These are phyloP conservation scores for Fusarium paranaense DNA, from an alignment of 2,329 filamentous ascomycete genomes.

Conservation along the genomic window DNA sequence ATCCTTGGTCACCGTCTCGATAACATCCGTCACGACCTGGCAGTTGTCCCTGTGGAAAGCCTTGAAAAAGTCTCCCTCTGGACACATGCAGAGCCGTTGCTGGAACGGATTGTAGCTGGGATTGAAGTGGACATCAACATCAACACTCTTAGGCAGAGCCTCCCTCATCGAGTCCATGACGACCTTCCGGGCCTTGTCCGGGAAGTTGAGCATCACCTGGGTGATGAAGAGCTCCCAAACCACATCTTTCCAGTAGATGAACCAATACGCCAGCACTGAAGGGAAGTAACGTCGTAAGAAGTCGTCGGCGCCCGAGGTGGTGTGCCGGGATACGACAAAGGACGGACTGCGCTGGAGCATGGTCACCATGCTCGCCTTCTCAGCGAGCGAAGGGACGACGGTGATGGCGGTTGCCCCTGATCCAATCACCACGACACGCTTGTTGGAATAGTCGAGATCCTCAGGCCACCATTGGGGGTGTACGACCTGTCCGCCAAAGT, in stretches of 20 bases:
- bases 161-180: constrained; percentile 57
- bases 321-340: constrained; percentile 71
- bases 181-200: constrained; percentile 39
- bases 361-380: constrained; percentile 74
- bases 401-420: constrained; percentile 85
- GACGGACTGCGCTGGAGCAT: constrained; percentile 85
- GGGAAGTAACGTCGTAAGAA: constrained; percentile 60
- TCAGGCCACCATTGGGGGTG: constrained; percentile 85
- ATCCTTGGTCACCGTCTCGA: constrained; percentile 61
- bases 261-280: constrained; percentile 55
- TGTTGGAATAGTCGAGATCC: constrained; percentile 72
- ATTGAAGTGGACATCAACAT: constrained; percentile 72
- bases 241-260: constrained; percentile 63
- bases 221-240: constrained; percentile 59
- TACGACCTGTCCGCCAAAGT: constrained; percentile 72
- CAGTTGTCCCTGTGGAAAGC: constrained; percentile 58
- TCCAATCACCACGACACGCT: constrained; percentile 79
- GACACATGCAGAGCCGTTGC: constrained; percentile 79
- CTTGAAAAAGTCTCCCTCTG: constrained; percentile 67
- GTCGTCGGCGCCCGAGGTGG: constrained; percentile 51
- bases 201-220: constrained; percentile 44
- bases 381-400: constrained; percentile 75
- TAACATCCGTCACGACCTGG: constrained; percentile 63
- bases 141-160: constrained; percentile 65
- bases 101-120: constrained; percentile 76